Percentiles rank a stretch among this genome's conserved stretches.
These are phyloP conservation scores for Osmozyma mogii DNA, from an alignment of 805 yeast genomes.

Conservation along the genomic window DNA sequence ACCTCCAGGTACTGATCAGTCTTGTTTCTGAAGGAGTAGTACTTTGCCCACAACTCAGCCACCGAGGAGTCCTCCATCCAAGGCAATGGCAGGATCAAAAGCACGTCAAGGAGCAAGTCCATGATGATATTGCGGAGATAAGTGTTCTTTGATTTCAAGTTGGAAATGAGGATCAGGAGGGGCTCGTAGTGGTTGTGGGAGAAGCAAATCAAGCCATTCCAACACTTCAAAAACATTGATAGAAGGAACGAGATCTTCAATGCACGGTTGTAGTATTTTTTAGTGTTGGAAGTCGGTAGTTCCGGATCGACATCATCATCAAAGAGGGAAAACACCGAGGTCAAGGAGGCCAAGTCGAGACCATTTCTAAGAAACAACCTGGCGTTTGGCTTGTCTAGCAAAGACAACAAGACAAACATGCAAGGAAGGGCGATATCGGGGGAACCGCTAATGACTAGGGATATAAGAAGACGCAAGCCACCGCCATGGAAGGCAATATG, in stretches of 20 bases:
- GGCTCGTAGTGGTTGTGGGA: slow-evolving; percentile 49
- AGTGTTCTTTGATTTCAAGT: slow-evolving; percentile 53
- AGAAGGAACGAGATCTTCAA: slow-evolving; percentile 56
- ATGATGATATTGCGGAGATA: slow-evolving; percentile 53
- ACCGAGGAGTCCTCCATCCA: slow-evolving; percentile 29
- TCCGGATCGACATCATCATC: slow-evolving; percentile 20
- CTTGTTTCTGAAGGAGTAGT: slow-evolving; percentile 9
- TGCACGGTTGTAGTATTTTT: slow-evolving; percentile 27
- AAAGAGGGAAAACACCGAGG: slow-evolving; percentile 66
- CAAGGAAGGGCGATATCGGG: slow-evolving; percentile 14
- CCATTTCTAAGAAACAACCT: slow-evolving; percentile 51
- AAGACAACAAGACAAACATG: slow-evolving; percentile 40
- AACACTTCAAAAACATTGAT: slow-evolving; percentile 53
- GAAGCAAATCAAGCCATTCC: slow-evolving; percentile 69
- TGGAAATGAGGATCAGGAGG: slow-evolving; percentile 48
- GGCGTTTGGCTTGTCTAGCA: slow-evolving; percentile 51
- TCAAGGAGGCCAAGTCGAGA: slow-evolving; percentile 51
- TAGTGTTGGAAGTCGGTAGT: slow-evolving; percentile 2
- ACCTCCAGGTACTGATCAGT: slow-evolving; percentile 8
- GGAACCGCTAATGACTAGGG: slow-evolving; percentile 23
- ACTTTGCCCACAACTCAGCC: slow-evolving; percentile 7
- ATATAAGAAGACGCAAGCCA: slow-evolving; percentile 43
- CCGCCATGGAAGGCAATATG: slow-evolving; percentile 41
- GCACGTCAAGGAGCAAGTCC: slow-evolving; percentile 62
- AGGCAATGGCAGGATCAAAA: slow-evolving; percentile 52